phyloP scores from a whole-genome alignment of 164 flowering plant species.

The Houttuynia cordata region DNA sequence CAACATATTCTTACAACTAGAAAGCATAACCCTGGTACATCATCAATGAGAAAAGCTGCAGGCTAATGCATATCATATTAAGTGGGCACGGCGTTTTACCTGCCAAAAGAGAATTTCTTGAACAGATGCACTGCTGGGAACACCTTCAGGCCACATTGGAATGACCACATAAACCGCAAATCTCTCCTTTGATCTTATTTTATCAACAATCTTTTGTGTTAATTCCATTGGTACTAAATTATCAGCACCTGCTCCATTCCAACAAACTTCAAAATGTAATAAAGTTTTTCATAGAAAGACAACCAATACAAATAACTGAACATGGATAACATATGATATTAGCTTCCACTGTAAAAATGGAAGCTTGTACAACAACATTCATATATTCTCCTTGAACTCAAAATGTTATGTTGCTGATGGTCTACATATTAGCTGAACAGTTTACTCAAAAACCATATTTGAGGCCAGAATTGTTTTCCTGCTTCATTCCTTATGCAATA shows the following conservation, averaged over 20 bases:
- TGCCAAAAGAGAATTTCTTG: constrained; percentile 93
- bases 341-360: background rate
- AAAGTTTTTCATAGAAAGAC: background rate
- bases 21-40: background rate
- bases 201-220: constrained; percentile 67
- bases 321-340: too few relatives aligned
- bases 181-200: constrained; percentile 72
- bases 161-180: constrained; percentile 74
- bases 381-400: too few relatives aligned
- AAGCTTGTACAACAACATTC: too few relatives aligned
- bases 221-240: constrained; percentile 80
- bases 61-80: background rate
- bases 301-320: too few relatives aligned
- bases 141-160: constrained; percentile 89
- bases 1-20: background rate
- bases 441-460: too few relatives aligned
- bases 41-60: background rate
- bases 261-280: background rate
- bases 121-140: constrained; percentile 45
- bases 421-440: too few relatives aligned
- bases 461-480: too few relatives aligned
- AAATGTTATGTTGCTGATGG: too few relatives aligned
- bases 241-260: constrained; percentile 50
- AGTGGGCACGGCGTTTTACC: constrained; percentile 20
- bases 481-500: too few relatives aligned